Base-by-base conservation (phyloP, 78 protist genomes). In the Dictyostelium purpureum region DNA sequence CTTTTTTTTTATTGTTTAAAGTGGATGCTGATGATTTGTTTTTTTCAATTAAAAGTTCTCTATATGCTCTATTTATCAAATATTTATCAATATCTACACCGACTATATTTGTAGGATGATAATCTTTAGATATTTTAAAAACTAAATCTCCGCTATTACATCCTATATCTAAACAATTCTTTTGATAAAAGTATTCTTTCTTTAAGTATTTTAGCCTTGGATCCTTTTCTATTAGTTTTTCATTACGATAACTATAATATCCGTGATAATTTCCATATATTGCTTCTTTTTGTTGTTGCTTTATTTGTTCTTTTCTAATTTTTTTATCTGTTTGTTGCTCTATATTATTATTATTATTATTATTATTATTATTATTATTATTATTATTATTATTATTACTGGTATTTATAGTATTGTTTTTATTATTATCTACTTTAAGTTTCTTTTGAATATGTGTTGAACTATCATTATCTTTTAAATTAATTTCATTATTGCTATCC, bases 201-300 rank as follows among this genome's bases (percentile, higher is more conserved):
- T 35, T 56, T 3, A 83, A 45, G 4, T 71, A 24, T 73, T 35
- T 28, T 16, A 83, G 5, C 73, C 91, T 83, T n/a, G 14, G 42
- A 51, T 83, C 91, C 19, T 57, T 49, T 16, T 69, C 57, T 43
- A 43, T 43, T 43, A 28, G 10, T 59, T 35, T 0, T 26, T 59
- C 37, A 28, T 42, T 70, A 42, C 91, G 35, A 57, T 83, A 83
- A 35, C 38, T 43, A 59, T 83, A 83, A 35, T 83, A 83, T 12
- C 75, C 59, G 42, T 57, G 66, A 57, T 83, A 83, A 3, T 83
- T 83, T 40, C 91, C 91, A 83, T 83, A 83, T n/a, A 83, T 82
- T 26, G 28, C 16, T 24, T 79, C 10, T 6, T 65, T 47, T n/a
- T 67, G 24, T 24, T 57, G 26, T 43, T 38, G 61, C 35, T 66